Conservation (phyloP, 345 rosid genomes). For the Camelina neglecta region DNA sequence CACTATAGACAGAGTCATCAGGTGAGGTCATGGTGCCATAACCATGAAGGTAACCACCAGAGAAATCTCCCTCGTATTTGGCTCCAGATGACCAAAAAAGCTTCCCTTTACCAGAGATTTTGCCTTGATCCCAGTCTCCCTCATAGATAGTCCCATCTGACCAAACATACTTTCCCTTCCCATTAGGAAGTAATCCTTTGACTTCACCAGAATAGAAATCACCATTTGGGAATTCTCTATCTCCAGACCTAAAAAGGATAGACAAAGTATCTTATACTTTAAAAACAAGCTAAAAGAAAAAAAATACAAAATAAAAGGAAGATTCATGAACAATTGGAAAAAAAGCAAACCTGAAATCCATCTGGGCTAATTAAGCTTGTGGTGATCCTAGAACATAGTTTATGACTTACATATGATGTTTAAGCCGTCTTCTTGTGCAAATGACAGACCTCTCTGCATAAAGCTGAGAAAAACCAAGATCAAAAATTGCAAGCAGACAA, state of each 20-base stretch:
- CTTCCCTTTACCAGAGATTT: slow-evolving; percentile 81
- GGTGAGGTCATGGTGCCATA: slow-evolving; percentile 62
- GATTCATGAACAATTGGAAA: not conserved
- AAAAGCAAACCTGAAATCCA: slow-evolving; percentile 40
- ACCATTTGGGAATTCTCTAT: slow-evolving; percentile 63
- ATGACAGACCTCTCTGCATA: slow-evolving; percentile 27
- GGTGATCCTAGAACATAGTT: slow-evolving; percentile 14
- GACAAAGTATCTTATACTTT: slow-evolving; percentile 16
- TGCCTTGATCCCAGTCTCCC: slow-evolving; percentile 89
- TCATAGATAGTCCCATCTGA: slow-evolving; percentile 68
- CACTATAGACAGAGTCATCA: slow-evolving; percentile 67
- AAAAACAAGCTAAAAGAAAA: not conserved
- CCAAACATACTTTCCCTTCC: slow-evolving; percentile 85
- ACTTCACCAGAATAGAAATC: slow-evolving; percentile 70
- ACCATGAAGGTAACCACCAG: slow-evolving; percentile 91
- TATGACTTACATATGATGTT: slow-evolving; percentile 10
- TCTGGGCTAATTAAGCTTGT: slow-evolving; percentile 13
- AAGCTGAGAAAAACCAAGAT: slow-evolving; percentile 22
- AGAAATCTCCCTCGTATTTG: slow-evolving; percentile 81
- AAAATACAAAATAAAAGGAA: not conserved
- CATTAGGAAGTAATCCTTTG: slow-evolving; percentile 69
- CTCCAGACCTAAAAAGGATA: slow-evolving; percentile 49
- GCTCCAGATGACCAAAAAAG: slow-evolving; percentile 78
- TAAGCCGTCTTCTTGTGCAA: slow-evolving; percentile 12
- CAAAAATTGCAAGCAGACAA: not conserved